A percentile compares a stretch with the other conserved stretches of the same genome.
Conservation (phyloP, 495 filamentous ascomycete species). For the Cenococcum geophilum region DNA sequence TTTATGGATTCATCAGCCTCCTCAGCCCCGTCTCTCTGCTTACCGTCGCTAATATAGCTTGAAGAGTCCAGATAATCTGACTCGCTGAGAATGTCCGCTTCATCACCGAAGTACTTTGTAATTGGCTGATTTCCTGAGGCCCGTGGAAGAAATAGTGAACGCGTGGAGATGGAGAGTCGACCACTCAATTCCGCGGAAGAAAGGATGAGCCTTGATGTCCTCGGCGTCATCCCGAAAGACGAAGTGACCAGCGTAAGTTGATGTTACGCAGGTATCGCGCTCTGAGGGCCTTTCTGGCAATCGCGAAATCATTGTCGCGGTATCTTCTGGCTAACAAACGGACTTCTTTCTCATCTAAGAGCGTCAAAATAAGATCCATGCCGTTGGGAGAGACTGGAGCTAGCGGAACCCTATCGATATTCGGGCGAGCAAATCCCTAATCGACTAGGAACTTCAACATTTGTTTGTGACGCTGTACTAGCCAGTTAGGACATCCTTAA, state of each 20-base stretch:
- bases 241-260: slow-evolving; percentile 44
- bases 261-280: slow-evolving; percentile 33
- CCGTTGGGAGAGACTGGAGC: slow-evolving; percentile 51
- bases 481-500: slow-evolving; percentile 13
- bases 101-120: slow-evolving; percentile 85
- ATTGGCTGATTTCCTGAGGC: slow-evolving; percentile 62
- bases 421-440: slow-evolving; percentile 35
- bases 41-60: slow-evolving; percentile 11
- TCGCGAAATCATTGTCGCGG: slow-evolving; percentile 51
- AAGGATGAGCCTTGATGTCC: slow-evolving; percentile 43
- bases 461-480: slow-evolving; percentile 45
- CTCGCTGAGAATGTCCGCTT: slow-evolving; percentile 55
- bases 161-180: slow-evolving; percentile 47
- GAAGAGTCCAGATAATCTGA: slow-evolving; percentile 39
- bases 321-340: slow-evolving; percentile 73
- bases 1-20: neutral
- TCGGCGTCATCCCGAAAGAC: slow-evolving; percentile 58
- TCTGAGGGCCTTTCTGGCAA: slow-evolving; percentile 18
- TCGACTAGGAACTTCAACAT: slow-evolving; percentile 54
- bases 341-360: slow-evolving; percentile 70
- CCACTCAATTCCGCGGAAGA: slow-evolving; percentile 42
- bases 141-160: slow-evolving; percentile 70
- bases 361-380: slow-evolving; percentile 65
- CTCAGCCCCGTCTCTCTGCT: neutral
- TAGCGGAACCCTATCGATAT: slow-evolving; percentile 47